Evolutionary conservation across 2,329 filamentous ascomycete species (phyloP), one percentile per base, ranked within the genome.

Genomic region (Paracoccidioides lutzii): DNA sequence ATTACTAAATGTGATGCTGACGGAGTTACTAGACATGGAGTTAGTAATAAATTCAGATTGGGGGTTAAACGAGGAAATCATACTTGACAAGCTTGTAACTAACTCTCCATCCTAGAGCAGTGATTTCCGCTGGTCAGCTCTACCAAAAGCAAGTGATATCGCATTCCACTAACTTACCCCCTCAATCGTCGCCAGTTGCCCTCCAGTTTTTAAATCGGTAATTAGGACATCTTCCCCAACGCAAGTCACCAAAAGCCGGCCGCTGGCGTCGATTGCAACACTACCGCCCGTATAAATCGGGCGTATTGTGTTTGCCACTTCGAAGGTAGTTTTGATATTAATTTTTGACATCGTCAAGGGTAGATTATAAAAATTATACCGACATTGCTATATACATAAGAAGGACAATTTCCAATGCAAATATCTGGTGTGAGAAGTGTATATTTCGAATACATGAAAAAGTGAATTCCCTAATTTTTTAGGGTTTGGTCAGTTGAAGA

Each of bases 231-330:
- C 89, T 69, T 98, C 93, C 40, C 88, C 90, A n/a, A 97, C 75
- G 40, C 87, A 90, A 30, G 90, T 90, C 45, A 90, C 91, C 55
- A 98, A 78, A 60, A 97, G 81, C 64, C 82, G 81, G 53, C 90
- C 90, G 72, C 82, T 82, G 69, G 84, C 81, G 75, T 91, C 89
- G 59, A 97, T 80, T 35, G 88, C 83, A 57, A 95, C 83, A 61
- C 87, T 85, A 45, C 93, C 93, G 55, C 93, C 93, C 1, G 91
- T 95, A 68, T 93, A 96, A 52, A 97, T 91, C 22, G 93, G 93
- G 64, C 90, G 87, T 55, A 98, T 87, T 50, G 89, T 87, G 65
- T 86, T 83, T 61, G 80, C 80, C 57, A 86, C 81, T 66, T 94
- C 88, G 70, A 96, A 98, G 3, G 91, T 95, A 57, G 90, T 96